phyloP scores from a whole-genome alignment of 23 red algal species.

The Agarophyton chilense region DNA sequence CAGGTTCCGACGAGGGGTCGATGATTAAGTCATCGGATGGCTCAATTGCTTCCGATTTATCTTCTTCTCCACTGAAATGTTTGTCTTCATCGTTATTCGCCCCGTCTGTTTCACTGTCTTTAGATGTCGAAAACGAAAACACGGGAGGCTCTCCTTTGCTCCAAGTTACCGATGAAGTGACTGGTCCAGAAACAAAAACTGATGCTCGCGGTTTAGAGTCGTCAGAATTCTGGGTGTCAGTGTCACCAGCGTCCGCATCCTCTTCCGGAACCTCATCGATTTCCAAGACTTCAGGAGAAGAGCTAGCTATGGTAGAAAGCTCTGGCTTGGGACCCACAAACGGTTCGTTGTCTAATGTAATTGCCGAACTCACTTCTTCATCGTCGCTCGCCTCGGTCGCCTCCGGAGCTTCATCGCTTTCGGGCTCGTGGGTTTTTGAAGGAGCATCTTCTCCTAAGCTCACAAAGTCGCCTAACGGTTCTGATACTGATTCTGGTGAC shows the following conservation, averaged over 20 bases:
- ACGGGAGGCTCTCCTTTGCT: neutral
- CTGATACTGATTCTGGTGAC: neutral
- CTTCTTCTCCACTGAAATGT: neutral
- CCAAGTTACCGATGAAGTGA: neutral
- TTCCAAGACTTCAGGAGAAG: neutral
- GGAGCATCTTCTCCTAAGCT: neutral
- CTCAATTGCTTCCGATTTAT: neutral
- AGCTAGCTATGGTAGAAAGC: neutral
- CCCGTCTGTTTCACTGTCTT: neutral
- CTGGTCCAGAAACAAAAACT: conserved; percentile 11
- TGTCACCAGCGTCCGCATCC: neutral
- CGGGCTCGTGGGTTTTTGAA: neutral
- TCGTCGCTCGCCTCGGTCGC: neutral
- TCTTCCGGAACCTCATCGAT: neutral
- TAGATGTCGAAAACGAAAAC: neutral
- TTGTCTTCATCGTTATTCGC: neutral
- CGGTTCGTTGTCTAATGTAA: neutral
- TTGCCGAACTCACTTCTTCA: neutral
- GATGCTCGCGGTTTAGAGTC: conserved; percentile 14
- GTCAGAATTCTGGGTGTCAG: neutral
- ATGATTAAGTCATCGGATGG: neutral
- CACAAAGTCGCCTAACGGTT: neutral
- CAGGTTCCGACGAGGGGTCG: neutral
- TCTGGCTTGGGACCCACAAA: neutral
- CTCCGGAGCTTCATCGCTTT: neutral